Conservation (phyloP, 2,329 filamentous ascomycete genomes). For the Teratosphaeria zuluensis region DNA sequence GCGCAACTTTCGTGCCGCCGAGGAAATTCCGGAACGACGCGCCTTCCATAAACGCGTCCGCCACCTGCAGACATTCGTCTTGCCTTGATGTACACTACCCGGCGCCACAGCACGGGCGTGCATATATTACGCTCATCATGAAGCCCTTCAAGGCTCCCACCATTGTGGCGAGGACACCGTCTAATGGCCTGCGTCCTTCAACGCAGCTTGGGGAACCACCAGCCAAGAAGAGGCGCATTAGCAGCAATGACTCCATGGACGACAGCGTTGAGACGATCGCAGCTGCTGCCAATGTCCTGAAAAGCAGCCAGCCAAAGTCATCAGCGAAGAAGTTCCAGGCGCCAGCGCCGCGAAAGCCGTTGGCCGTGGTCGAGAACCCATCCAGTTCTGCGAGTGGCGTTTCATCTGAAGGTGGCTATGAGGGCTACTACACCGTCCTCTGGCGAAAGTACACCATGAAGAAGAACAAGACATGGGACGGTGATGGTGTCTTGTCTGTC, state of each 20-base stretch:
- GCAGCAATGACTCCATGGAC: constrained; percentile 19
- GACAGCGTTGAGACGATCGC: constrained; percentile 14
- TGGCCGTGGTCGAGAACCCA: constrained; percentile 18
- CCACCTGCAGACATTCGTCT: not conserved
- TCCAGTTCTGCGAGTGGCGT: constrained; percentile 9
- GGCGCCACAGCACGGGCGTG: not conserved
- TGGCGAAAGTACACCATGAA: constrained; percentile 60
- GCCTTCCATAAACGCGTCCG: not conserved
- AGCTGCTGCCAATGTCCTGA: constrained; percentile 22
- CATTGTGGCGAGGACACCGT: constrained; percentile 8
- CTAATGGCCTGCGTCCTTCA: not conserved
- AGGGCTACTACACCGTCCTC: constrained; percentile 36
- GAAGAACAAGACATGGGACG: constrained; percentile 71
- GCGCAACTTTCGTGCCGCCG: not conserved
- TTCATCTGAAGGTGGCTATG: constrained; percentile 11
- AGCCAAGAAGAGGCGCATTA: constrained; percentile 34
- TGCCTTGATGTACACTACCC: not conserved
- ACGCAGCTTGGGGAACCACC: constrained; percentile 20
- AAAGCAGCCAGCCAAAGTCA: constrained; percentile 9
- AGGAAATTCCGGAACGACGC: not conserved
- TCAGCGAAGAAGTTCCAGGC: constrained; percentile 8
- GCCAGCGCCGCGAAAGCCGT: constrained; percentile 19
- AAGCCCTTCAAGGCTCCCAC: constrained; percentile 24
- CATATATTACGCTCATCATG: constrained; percentile 9
- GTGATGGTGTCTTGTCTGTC: constrained; percentile 56